Conservation (phyloP, 768 basidiomycete genomes). For the Hypholoma fasciculare region DNA sequence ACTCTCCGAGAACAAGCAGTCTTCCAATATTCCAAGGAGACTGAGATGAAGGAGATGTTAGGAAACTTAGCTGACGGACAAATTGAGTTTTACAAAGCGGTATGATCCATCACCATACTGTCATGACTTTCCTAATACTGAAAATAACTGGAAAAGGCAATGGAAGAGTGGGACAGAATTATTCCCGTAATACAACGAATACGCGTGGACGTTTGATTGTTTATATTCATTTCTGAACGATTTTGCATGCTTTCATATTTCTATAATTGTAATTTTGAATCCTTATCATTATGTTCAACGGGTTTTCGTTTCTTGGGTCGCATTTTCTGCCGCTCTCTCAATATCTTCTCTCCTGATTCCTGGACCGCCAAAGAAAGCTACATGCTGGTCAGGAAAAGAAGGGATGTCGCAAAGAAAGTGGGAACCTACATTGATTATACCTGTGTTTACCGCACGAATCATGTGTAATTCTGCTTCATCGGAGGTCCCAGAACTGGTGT, state of each 20-base stretch:
- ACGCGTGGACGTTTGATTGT: slow-evolving; percentile 79
- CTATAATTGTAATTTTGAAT: slow-evolving; percentile 24
- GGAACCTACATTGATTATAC: slow-evolving; percentile 68
- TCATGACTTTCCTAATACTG: slow-evolving; percentile 1
- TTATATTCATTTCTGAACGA: slow-evolving; percentile 9
- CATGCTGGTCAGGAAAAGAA: background rate
- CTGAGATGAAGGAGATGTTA: slow-evolving; percentile 97
- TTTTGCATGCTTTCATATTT: slow-evolving; percentile 12
- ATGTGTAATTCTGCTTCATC: slow-evolving; percentile 72
- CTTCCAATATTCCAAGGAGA: slow-evolving; percentile 88
- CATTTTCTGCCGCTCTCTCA: slow-evolving; percentile 29
- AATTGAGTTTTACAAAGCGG: slow-evolving; percentile 91
- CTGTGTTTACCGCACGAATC: slow-evolving; percentile 80
- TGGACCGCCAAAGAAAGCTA: slow-evolving; percentile 78
- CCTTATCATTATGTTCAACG: slow-evolving; percentile 17
- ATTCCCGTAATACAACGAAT: slow-evolving; percentile 93
- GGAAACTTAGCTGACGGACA: slow-evolving; percentile 89
- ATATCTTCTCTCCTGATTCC: slow-evolving; percentile 73
- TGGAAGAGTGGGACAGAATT: slow-evolving; percentile 97
- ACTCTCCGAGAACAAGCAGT: slow-evolving; percentile 87
- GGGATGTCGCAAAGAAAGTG: background rate
- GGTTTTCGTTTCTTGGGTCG: slow-evolving; percentile 17
- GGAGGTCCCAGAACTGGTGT: slow-evolving; percentile 68
- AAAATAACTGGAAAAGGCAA: slow-evolving; percentile 50
- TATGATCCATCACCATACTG: slow-evolving; percentile 24